Base-by-base conservation (phyloP, 768 basidiomycete species). In the Rubroboletus pulcherrimus region DNA sequence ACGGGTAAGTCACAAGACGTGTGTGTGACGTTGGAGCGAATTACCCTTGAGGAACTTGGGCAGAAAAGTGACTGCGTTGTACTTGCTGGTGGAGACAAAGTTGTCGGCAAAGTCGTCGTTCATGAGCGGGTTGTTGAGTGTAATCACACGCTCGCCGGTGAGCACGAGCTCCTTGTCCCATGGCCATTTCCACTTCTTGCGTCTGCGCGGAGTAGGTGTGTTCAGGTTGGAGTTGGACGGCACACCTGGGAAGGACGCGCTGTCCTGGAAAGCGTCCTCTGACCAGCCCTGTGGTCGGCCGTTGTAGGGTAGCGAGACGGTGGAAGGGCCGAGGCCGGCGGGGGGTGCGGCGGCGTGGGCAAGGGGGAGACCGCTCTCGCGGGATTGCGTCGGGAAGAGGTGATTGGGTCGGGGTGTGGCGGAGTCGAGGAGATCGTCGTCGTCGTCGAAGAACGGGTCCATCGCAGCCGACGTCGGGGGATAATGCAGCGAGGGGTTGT, bases 71-170 rank as follows among this genome's bases (percentile, higher is more conserved):
- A 77, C 78, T 35, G 87, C 54, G 66, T 94, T 98, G 74, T 98
- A 99, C 73, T 98, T 98, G 78, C 89, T 92, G 24, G 97, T 98
- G 10, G 88, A 89, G 26, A 98, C 86, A 53, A 85, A 87, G 72
- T 99, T 99, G 51, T 81, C 85, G 64, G 78, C 75, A 73, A 79
- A 95, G 49, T 84, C 87, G 44, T 70, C 73, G 71, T 86, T 88
- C 57, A 85, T 80, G 33, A 73, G 59, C 39, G 78, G 74, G 69
- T 93, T 89, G 73, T 96, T 95, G 68, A 98, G 80, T 14, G 85
- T 81, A 54, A 98, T 83, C 51, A 91, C 72, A 51, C 97, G 79
- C 71, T 94, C 90, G 24, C 90, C 91, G 7, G 75, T 74, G 53
- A 81, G 71, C n/a, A 75, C 77, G 65, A 80, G 74, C 55, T 84